These are phyloP conservation scores for Kuraishia capsulata DNA, from an alignment of 805 yeast species.

Conservation along the genomic window DNA sequence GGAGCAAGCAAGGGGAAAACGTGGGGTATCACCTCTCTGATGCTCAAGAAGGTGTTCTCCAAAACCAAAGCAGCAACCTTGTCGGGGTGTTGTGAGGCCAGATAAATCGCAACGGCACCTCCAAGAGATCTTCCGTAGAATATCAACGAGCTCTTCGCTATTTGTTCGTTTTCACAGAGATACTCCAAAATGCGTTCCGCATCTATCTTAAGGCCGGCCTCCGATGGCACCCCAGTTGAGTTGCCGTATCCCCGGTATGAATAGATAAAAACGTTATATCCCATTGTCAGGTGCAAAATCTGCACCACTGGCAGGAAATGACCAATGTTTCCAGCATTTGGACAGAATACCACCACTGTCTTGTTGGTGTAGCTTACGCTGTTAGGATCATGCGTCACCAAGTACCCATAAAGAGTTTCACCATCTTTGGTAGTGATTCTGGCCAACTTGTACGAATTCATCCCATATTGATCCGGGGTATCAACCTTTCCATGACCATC, in stretches of 20 bases:
- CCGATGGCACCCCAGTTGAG: slow-evolving; percentile 70
- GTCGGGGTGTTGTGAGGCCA: slow-evolving; percentile 50
- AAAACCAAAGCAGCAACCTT: slow-evolving; percentile 56
- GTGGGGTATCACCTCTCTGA: slow-evolving; percentile 64
- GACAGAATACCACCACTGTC: slow-evolving; percentile 72
- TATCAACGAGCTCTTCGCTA: slow-evolving; percentile 43
- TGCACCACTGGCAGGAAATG: slow-evolving; percentile 77
- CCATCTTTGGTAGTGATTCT: slow-evolving; percentile 62
- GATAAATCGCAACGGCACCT: slow-evolving; percentile 87
- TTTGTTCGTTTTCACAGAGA: slow-evolving; percentile 42
- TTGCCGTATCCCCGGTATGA: slow-evolving; percentile 90
- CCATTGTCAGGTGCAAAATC: slow-evolving; percentile 50
- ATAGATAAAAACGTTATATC: slow-evolving; percentile 72
- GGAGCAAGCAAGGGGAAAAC: slow-evolving; percentile 60
- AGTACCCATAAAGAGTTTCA: slow-evolving; percentile 54
- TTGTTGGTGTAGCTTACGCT: slow-evolving; percentile 36
- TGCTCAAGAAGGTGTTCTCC: slow-evolving; percentile 80
- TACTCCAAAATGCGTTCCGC: slow-evolving; percentile 64
- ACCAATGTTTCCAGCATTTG: slow-evolving; percentile 96
- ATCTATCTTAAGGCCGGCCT: slow-evolving; percentile 72
- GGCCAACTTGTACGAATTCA: slow-evolving; percentile 53
- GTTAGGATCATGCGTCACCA: slow-evolving; percentile 40
- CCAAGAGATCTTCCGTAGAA: slow-evolving; percentile 89
- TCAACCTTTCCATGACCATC: slow-evolving; percentile 66
- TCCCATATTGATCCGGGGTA: slow-evolving; percentile 62